These are phyloP conservation scores for Yamadazyma phyllophila DNA, from an alignment of 805 yeast species.

Conservation along the genomic window DNA sequence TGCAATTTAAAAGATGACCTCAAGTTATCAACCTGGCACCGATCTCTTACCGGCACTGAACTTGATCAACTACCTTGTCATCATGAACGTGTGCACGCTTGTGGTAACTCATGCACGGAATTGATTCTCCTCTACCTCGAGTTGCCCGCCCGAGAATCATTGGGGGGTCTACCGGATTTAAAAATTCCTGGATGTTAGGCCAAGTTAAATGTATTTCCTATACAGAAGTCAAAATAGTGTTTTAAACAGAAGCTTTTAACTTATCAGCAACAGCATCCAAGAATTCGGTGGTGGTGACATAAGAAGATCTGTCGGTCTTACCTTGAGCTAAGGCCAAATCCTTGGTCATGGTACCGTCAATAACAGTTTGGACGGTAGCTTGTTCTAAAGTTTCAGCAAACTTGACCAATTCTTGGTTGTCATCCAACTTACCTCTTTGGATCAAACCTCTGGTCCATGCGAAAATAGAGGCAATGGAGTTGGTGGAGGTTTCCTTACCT, in stretches of 20 bases:
- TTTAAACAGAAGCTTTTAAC: constrained; percentile 27
- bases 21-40: too few species aligned
- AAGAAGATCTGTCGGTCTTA: constrained; percentile 55
- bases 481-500: constrained; percentile 81
- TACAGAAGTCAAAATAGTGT: too few species aligned
- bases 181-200: too few species aligned
- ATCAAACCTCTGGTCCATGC: constrained; percentile 86
- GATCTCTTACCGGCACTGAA: too few species aligned
- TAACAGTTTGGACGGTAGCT: constrained; percentile 71
- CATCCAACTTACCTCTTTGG: constrained; percentile 76
- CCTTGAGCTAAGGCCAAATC: constrained; percentile 76
- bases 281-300: constrained; percentile 74
- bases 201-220: too few species aligned
- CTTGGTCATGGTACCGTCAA: constrained; percentile 79
- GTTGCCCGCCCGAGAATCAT: too few species aligned
- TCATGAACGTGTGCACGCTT: too few species aligned
- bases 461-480: constrained; percentile 80
- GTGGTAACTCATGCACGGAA: too few species aligned
- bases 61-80: too few species aligned
- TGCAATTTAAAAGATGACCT: too few species aligned
- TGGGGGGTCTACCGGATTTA: too few species aligned
- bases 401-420: constrained; percentile 64
- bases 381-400: constrained; percentile 66
- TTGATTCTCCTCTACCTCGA: too few species aligned
- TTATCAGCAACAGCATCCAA: constrained; percentile 71